Conservation (phyloP, 2,329 filamentous ascomycete genomes). For the Fusarium hostae region DNA sequence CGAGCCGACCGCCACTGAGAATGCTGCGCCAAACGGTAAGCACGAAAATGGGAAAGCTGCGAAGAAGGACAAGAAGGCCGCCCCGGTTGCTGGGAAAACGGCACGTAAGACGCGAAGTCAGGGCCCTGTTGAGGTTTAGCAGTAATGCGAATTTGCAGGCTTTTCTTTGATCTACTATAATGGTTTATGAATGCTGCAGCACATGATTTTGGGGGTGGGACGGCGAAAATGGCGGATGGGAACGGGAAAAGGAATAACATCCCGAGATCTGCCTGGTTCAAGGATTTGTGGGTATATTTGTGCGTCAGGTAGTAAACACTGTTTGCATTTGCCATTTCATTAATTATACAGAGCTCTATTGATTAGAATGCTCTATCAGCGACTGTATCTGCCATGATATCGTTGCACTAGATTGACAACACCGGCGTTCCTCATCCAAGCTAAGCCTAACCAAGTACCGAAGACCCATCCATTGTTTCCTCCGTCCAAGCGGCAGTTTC, state of each 20-base stretch:
- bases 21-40: slow-evolving; percentile 43
- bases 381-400: background rate
- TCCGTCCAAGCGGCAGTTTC: background rate
- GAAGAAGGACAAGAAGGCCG: slow-evolving; percentile 53
- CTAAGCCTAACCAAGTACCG: background rate
- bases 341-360: background rate
- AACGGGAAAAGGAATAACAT: slow-evolving; percentile 13
- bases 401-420: background rate
- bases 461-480: slow-evolving; percentile 2
- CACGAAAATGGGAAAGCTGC: slow-evolving; percentile 38
- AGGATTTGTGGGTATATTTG: slow-evolving; percentile 34
- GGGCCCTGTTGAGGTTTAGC: slow-evolving; percentile 49
- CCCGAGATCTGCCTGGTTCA: slow-evolving; percentile 26
- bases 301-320: slow-evolving; percentile 27
- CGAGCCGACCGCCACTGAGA: slow-evolving; percentile 30
- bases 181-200: slow-evolving; percentile 13
- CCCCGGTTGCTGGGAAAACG: slow-evolving; percentile 50
- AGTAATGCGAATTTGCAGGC: background rate
- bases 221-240: slow-evolving; percentile 40
- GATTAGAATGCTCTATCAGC: background rate
- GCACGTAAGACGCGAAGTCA: slow-evolving; percentile 58
- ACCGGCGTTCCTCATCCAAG: background rate
- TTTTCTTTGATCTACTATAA: slow-evolving; percentile 2
- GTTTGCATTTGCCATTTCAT: background rate
- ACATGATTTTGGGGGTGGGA: slow-evolving; percentile 19